Conservation (phyloP, 495 filamentous ascomycete genomes). For the Penicillium argentinense region DNA sequence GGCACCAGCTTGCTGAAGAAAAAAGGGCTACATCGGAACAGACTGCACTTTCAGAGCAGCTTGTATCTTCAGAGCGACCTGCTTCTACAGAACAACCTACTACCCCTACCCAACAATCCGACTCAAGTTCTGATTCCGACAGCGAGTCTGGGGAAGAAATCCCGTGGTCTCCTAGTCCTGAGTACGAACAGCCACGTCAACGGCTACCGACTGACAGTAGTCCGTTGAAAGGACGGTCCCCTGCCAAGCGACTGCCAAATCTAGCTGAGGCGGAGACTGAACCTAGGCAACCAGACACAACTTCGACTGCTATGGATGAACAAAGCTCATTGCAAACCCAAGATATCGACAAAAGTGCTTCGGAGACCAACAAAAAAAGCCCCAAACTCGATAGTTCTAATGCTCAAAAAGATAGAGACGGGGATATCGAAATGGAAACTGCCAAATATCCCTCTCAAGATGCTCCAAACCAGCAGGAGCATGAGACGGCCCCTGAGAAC, state of each 20-base stretch:
- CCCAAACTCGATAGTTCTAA: too few species aligned
- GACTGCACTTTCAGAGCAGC: slow-evolving; percentile 3
- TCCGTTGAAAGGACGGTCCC: background rate
- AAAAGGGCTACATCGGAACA: background rate
- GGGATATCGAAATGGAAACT: too few species aligned
- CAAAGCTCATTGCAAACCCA: too few species aligned
- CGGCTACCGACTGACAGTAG: background rate
- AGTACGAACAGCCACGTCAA: background rate
- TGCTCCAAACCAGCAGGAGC: too few species aligned
- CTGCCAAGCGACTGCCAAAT: background rate
- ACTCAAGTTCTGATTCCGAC: background rate
- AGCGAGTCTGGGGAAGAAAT: background rate
- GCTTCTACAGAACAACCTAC: slow-evolving; percentile 6
- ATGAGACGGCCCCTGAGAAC: too few species aligned
- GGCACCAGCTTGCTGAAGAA: slow-evolving; percentile 3
- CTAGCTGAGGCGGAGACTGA: background rate
- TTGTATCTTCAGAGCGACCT: too few species aligned
- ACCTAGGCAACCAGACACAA: background rate
- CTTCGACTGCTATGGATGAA: too few species aligned
- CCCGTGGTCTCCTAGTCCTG: background rate
- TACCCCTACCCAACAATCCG: background rate
- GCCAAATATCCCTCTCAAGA: too few species aligned
- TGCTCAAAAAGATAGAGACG: too few species aligned
- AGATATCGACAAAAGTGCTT: too few species aligned
- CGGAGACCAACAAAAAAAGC: too few species aligned